Percentiles rank a stretch among this genome's conserved stretches.
Conservation (phyloP, 352 stramenopile species). For the Phytopythium chamaehyphon region DNA sequence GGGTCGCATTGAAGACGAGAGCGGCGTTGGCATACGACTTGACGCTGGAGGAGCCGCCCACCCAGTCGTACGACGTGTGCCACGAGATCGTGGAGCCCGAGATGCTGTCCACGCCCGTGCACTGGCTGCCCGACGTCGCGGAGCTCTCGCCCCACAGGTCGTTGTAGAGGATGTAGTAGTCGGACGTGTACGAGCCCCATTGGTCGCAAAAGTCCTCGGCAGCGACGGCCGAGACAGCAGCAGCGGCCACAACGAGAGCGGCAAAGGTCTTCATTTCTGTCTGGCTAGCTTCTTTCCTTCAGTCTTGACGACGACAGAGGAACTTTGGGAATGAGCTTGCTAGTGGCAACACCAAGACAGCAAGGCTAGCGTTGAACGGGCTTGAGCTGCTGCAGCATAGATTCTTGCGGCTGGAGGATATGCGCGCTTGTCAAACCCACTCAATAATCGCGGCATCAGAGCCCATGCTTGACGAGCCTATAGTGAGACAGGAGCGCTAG, state of each 20-base stretch:
- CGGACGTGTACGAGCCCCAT: constrained; percentile 23
- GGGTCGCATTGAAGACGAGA: constrained; percentile 27
- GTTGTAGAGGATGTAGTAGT: constrained; percentile 46
- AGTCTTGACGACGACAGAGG: no score
- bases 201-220: constrained; percentile 12
- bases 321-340: no score
- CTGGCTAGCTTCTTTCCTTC: no score
- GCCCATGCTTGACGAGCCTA: no score
- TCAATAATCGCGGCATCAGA: no score
- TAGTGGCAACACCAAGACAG: no score
- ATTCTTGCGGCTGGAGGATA: no score
- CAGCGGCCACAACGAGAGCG: not conserved
- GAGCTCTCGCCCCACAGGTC: constrained; percentile 32
- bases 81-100: constrained; percentile 25
- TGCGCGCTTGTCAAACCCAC: no score
- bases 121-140: constrained; percentile 29
- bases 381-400: no score
- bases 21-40: constrained; percentile 45
- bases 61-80: constrained; percentile 34
- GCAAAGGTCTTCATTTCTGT: constrained; percentile 1
- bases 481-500: no score
- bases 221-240: constrained; percentile 1
- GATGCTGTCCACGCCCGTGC: constrained; percentile 27
- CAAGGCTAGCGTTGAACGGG: no score
- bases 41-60: constrained; percentile 25